These are phyloP conservation scores for Coniella vitis DNA, from an alignment of 2,329 filamentous ascomycete genomes.

Conservation along the genomic window DNA sequence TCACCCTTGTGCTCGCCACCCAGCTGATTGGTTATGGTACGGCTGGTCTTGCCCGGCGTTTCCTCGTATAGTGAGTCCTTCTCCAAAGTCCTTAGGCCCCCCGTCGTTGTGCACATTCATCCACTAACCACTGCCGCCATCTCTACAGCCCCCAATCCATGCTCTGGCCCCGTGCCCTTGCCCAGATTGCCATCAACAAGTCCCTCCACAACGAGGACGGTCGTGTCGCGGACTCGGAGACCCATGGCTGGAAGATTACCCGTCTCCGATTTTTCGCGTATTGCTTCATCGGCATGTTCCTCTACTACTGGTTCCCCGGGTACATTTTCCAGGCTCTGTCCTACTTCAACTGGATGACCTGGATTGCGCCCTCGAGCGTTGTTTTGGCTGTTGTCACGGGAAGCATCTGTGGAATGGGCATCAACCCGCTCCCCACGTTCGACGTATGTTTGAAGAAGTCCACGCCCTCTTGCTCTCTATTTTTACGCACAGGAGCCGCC, in stretches of 20 bases:
- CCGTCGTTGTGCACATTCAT: background rate
- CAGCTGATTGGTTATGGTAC: constrained; percentile 51
- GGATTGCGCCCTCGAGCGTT: constrained; percentile 40
- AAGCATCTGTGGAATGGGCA: constrained; percentile 27
- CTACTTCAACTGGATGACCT: constrained; percentile 46
- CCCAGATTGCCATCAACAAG: constrained; percentile 39
- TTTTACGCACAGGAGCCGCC: too few species aligned
- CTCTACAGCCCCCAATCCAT: constrained; percentile 33
- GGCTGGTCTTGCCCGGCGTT: constrained; percentile 42
- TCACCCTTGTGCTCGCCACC: constrained; percentile 41
- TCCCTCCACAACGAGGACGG: constrained; percentile 40
- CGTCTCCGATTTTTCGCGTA: constrained; percentile 40
- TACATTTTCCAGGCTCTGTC: constrained; percentile 40
- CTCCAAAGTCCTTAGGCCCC: background rate
- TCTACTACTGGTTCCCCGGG: constrained; percentile 46
- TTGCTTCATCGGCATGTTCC: constrained; percentile 38
- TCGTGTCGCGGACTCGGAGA: constrained; percentile 21
- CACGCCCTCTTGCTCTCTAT: constrained; percentile 1
- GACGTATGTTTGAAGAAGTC: constrained; percentile 32
- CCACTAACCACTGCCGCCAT: background rate
- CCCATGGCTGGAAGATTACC: constrained; percentile 35
- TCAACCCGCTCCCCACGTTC: constrained; percentile 32
- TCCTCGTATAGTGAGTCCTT: constrained; percentile 37
- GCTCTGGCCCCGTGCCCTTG: constrained; percentile 44
- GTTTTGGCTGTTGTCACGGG: constrained; percentile 26